Conservation (phyloP, 2,329 filamentous ascomycete genomes). For the Cercospora nicotianae region DNA sequence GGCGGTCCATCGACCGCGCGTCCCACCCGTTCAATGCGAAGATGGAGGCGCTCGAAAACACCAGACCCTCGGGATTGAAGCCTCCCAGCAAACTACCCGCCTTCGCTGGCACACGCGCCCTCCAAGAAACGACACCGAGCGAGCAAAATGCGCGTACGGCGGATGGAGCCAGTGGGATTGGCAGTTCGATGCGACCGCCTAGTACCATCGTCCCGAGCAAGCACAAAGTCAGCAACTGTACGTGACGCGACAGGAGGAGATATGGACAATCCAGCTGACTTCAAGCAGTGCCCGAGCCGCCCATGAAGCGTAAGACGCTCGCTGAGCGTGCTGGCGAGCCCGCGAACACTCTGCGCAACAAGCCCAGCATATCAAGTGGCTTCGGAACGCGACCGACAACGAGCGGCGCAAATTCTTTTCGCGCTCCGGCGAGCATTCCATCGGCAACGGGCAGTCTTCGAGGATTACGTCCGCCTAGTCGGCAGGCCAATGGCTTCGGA, state of each 20-base stretch:
- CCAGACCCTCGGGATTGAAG: constrained; percentile 36
- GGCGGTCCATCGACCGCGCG: constrained; percentile 8
- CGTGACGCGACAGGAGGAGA: constrained; percentile 4
- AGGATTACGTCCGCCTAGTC: constrained; percentile 48
- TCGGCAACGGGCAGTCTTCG: constrained; percentile 29
- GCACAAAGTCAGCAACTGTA: constrained; percentile 54
- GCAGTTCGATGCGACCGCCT: constrained; percentile 20
- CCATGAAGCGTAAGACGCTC: constrained; percentile 54
- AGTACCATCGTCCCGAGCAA: constrained; percentile 40
- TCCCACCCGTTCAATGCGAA: constrained; percentile 14
- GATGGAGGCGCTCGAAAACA: constrained; percentile 39
- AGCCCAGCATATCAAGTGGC: constrained; percentile 22
- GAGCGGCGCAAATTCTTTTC: constrained; percentile 43
- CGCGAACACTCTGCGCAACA: constrained; percentile 36
- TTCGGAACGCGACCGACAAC: constrained; percentile 27
- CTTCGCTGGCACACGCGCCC: constrained; percentile 19
- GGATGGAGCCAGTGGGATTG: constrained; percentile 15
- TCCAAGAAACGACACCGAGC: constrained; percentile 38
- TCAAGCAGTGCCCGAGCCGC: constrained; percentile 47
- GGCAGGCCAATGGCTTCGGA: constrained; percentile 42
- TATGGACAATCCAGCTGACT: not conserved
- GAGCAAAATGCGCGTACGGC: constrained; percentile 52
- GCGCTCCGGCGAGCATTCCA: constrained; percentile 44
- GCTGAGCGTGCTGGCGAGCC: constrained; percentile 50
- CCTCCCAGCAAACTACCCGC: constrained; percentile 36